These are phyloP conservation scores for Elsinoe australis DNA, from an alignment of 2,329 filamentous ascomycete species.

Conservation along the genomic window DNA sequence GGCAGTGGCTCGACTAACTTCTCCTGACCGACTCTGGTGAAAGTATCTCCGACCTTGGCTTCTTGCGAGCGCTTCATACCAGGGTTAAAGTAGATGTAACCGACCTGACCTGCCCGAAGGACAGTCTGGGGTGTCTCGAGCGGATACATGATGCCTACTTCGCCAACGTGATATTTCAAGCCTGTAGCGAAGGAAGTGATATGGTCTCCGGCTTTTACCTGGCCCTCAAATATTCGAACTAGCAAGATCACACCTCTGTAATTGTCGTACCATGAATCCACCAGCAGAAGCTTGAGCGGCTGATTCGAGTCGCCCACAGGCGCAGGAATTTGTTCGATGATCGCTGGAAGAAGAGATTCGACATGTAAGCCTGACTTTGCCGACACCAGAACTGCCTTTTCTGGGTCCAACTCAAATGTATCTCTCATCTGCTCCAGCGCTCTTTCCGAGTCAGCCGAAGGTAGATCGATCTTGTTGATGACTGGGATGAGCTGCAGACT, in stretches of 20 bases:
- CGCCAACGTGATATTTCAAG: slow-evolving; percentile 83
- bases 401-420: slow-evolving; percentile 79
- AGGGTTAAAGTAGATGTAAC: slow-evolving; percentile 94
- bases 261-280: slow-evolving; percentile 97
- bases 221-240: slow-evolving; percentile 84
- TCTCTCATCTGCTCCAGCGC: slow-evolving; percentile 79
- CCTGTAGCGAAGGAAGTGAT: slow-evolving; percentile 84
- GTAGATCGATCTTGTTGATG: slow-evolving; percentile 93
- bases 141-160: slow-evolving; percentile 95
- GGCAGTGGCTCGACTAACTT: slow-evolving; percentile 70
- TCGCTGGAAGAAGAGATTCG: slow-evolving; percentile 68
- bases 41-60: slow-evolving; percentile 92
- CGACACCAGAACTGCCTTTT: slow-evolving; percentile 69
- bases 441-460: slow-evolving; percentile 76
- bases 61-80: slow-evolving; percentile 97
- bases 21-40: slow-evolving; percentile 73
- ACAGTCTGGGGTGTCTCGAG: slow-evolving; percentile 71
- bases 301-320: slow-evolving; percentile 65
- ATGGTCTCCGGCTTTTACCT: slow-evolving; percentile 71
- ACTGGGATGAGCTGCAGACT: slow-evolving; percentile 81
- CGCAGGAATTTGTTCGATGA: slow-evolving; percentile 76
- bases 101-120: slow-evolving; percentile 85
- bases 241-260: slow-evolving; percentile 90
- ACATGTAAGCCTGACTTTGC: slow-evolving; percentile 93
- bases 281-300: slow-evolving; percentile 75